phyloP scores from a whole-genome alignment of 148 eudicot species.

The Arbutus unedo region DNA sequence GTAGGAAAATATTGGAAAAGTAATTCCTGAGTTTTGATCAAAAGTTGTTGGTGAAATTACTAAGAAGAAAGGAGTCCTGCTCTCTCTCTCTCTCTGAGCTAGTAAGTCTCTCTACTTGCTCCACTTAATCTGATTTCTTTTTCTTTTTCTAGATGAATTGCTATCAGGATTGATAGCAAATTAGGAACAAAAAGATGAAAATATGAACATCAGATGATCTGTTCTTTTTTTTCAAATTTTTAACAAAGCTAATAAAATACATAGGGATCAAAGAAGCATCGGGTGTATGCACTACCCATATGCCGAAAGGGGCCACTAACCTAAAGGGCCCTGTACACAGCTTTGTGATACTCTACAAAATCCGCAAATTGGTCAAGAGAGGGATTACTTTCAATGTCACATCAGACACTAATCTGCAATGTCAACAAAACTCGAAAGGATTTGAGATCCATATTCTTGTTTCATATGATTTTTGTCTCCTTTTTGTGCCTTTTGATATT shows the following conservation, averaged over 20 bases:
- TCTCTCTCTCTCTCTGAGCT: neutral
- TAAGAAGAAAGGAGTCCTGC: neutral
- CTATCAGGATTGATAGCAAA: neutral
- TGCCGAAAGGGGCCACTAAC: neutral
- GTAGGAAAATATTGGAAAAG: neutral
- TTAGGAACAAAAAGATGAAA: neutral
- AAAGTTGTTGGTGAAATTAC: neutral
- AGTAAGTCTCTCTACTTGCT: neutral
- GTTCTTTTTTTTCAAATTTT: neutral
- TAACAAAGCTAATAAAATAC: neutral
- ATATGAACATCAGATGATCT: neutral
- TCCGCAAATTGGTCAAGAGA: neutral
- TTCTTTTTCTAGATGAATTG: neutral
- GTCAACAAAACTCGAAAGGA: neutral
- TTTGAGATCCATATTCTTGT: conserved; percentile 2
- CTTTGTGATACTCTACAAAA: neutral
- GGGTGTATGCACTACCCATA: neutral
- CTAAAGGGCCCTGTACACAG: neutral
- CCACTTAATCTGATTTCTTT: neutral
- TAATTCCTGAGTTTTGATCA: neutral
- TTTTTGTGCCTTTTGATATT: neutral
- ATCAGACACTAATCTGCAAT: neutral
- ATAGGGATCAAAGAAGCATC: neutral
- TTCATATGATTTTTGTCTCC: neutral
- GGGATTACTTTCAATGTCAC: neutral